Evolutionary conservation across 192 early-diverging fungal species (phyloP), one percentile per base, ranked within the genome.

Genomic region (Mortierella claussenii): DNA sequence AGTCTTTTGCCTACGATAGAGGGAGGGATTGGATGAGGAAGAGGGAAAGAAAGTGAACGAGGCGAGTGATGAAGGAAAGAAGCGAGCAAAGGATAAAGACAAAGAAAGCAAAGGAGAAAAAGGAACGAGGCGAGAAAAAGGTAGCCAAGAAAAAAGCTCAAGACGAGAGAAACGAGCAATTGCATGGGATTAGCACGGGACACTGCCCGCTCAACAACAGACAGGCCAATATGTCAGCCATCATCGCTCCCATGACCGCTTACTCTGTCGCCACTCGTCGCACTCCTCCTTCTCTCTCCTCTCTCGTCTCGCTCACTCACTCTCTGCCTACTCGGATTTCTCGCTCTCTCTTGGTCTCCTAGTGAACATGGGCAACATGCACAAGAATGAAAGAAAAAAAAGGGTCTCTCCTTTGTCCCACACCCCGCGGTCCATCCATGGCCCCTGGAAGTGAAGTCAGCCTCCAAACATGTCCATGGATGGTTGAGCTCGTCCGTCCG

Each of bases 251-350:
- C 13, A 40, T 40, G 24, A n/a, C 3, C 48, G 11, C 10, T 50
- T 50, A 13, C 13, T 13, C 13, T 40, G 13, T 13, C 13, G 37
- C 13, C 37, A 40, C 13, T 48, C 21, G 46, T 23, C 13, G 23
- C 17, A 48, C n/a, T 20, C 23, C 46, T 48, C 46, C 6, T 47
- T 47, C 46, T 47, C 46, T 47, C n/a, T 47, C 46, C 20, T n/a
- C n/a, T 47, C 13, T 13, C 7, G 8, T 47, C 21, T 21, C 1
- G 10, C 21, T 21, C 6, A 21, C 46, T 48, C 46, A 1, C 21
- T 48, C 46, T 1, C 37, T 40, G 8, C 13, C 37, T 10, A n/a
- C n/a, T n/a, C n/a, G n/a, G n/a, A n/a, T n/a, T 40, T 40, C 8
- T 40, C 37, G 7, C 46, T 48, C 46, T 48, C 6, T 48, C n/a